A percentile compares a stretch with the other conserved stretches of the same genome.
These are phyloP conservation scores for Aurantiochytrium sp. DNA, from an alignment of 108 stramenopile species.

Conservation along the genomic window DNA sequence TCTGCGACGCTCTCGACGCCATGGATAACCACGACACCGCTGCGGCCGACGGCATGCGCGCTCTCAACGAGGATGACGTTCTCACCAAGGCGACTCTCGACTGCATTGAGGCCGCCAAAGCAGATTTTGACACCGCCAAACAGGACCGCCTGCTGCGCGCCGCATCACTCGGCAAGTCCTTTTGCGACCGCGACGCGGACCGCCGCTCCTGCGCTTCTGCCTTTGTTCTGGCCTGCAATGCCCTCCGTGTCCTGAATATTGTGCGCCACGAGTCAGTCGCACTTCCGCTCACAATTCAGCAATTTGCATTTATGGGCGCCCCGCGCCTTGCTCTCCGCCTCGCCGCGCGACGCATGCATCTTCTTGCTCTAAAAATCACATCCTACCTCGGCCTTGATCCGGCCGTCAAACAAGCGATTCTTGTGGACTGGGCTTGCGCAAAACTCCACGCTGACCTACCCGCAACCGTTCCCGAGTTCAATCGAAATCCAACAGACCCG, in stretches of 20 bases:
- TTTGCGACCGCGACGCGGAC: conserved; percentile 58
- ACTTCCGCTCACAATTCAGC: not conserved
- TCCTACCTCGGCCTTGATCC: conserved; percentile 28
- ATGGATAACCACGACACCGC: conserved; percentile 71
- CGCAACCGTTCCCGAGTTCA: not conserved
- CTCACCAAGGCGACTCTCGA: conserved; percentile 65
- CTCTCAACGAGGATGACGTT: conserved; percentile 57
- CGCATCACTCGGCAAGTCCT: conserved; percentile 84
- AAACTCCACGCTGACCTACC: not conserved
- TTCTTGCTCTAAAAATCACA: conserved; percentile 38
- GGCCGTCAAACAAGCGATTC: conserved; percentile 27
- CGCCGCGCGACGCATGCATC: conserved; percentile 25
- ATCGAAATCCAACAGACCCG: not conserved
- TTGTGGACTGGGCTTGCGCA: conserved; percentile 47
- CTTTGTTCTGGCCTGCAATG: conserved; percentile 5
- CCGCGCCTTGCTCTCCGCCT: conserved; percentile 34
- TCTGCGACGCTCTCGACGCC: conserved; percentile 82
- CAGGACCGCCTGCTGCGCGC: conserved; percentile 83
- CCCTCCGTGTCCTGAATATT: not conserved
- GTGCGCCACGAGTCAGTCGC: not conserved
- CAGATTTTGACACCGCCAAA: conserved; percentile 70
- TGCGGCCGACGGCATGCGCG: conserved; percentile 69
- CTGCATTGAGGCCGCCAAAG: conserved; percentile 73
- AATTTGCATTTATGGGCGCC: not conserved
- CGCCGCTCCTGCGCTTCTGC: not conserved